Evolutionary conservation across 1,284 basidiomycete species (phyloP), one percentile per base, ranked within the genome.

Genomic region (Singerocomus inundabilis): DNA sequence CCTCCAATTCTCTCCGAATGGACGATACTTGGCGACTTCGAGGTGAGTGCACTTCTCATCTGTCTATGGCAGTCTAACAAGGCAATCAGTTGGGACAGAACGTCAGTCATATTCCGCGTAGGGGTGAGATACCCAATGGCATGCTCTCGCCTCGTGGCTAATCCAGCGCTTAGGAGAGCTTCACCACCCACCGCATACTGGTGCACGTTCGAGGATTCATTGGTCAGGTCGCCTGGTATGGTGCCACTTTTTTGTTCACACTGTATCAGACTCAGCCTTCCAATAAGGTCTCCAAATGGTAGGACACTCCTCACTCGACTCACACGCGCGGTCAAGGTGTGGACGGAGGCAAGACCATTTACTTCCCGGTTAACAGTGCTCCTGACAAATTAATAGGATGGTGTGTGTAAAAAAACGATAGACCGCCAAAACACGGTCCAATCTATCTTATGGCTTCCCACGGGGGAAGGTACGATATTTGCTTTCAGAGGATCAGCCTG

Each of bases 191-290:
- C 62, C 80, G 84, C 48, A 76, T 81, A 31, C 76, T 90, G 12
- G 83, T 82, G 4, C 87, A 90, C 61, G 75, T 85, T 21, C 78
- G 81, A 61, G 85, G 87, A 24, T 89, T 90, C 60, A 83, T 89
- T 38, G 80, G 82, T 42, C 88, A 90, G 67, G 87, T 90, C 16
- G 87, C 86, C 28, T 91, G 88, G 88, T 85, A 58, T 48, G 56
- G 47, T 43, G 25, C 11, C 11, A 5, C 42, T 53, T 43, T 21
- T 21, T 4, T 21, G 39, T 15, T 42, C 33, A 32, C 25, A 21
- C 48, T 44, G 8, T 30, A 24, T 39, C 18, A 1, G 13, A 18
- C 56, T 55, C 13, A 61, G 25, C 24, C 26, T 30, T 53, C 48
- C 25, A 53, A 46, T 12, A 56, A 86, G 84, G 85, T 87, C 86